These are phyloP conservation scores for Pseudogymnoascus sp. DNA, from an alignment of 2,329 filamentous ascomycete genomes.

Conservation along the genomic window DNA sequence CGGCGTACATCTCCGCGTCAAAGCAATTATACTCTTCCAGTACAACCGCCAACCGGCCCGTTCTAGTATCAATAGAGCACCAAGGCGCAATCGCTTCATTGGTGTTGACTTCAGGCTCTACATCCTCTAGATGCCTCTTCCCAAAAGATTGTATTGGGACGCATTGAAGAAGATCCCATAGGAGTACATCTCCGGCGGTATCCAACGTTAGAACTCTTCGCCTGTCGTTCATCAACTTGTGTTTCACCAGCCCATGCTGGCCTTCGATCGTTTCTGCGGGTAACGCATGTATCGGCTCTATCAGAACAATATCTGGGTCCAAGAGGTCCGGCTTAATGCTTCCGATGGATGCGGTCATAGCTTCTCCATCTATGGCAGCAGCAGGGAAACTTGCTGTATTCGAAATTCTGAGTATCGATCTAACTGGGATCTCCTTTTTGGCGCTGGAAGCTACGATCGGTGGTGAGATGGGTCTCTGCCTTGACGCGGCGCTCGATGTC, in stretches of 20 bases:
- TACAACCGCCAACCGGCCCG: conserved; percentile 82
- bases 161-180: conserved; percentile 93
- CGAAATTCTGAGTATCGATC: conserved; percentile 73
- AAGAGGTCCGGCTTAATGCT: conserved; percentile 50
- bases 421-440: conserved; percentile 66
- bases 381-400: conserved; percentile 73
- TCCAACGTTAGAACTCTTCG: conserved; percentile 84
- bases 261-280: conserved; percentile 84
- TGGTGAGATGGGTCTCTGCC: conserved; percentile 31
- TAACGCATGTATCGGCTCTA: conserved; percentile 58
- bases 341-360: conserved; percentile 40
- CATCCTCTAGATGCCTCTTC: conserved; percentile 87
- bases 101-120: conserved; percentile 79
- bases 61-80: conserved; percentile 92
- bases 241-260: conserved; percentile 90
- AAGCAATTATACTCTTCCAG: conserved; percentile 94
- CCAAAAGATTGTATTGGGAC: conserved; percentile 85
- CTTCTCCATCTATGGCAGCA: conserved; percentile 46
- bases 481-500: conserved; percentile 37
- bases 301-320: conserved; percentile 39
- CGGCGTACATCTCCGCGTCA: conserved; percentile 93
- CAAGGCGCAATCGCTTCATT: conserved; percentile 85
- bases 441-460: conserved; percentile 28
- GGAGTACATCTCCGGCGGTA: conserved; percentile 84
- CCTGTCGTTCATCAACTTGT: conserved; percentile 83